Percentiles rank a stretch among this genome's conserved stretches.
These are phyloP conservation scores for Lepiota venenata DNA, from an alignment of 768 basidiomycete species.

Conservation along the genomic window DNA sequence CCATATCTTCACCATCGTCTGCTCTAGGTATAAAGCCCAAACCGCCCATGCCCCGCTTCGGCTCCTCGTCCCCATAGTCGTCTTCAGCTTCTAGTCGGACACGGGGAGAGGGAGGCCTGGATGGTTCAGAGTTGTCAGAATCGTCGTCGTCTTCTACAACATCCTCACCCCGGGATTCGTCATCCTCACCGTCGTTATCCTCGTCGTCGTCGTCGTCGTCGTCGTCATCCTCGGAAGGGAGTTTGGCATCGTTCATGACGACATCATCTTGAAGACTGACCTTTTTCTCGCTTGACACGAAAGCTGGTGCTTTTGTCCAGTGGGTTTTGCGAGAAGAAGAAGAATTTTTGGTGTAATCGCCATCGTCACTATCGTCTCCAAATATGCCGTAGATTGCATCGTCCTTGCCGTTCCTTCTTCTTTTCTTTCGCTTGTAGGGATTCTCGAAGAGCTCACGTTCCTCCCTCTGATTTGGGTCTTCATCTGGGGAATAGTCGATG, in stretches of 20 bases:
- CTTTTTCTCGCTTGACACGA: constrained; percentile 57
- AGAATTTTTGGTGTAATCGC: constrained; percentile 20
- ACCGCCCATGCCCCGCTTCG: constrained; percentile 40
- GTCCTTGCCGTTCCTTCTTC: constrained; percentile 63
- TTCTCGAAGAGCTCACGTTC: constrained; percentile 77
- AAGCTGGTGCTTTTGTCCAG: constrained; percentile 78
- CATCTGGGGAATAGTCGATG: constrained; percentile 40
- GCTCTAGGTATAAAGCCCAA: constrained; percentile 32
- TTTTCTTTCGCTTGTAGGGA: constrained; percentile 70
- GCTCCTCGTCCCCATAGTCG: constrained; percentile 37
- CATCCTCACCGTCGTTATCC: constrained; percentile 27
- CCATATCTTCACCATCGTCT: not conserved
- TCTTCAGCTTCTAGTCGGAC: constrained; percentile 49
- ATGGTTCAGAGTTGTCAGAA: constrained; percentile 47
- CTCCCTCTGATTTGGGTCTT: constrained; percentile 62
- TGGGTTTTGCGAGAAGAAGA: constrained; percentile 43
- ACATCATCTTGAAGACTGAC: constrained; percentile 42
- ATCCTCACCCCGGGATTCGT: constrained; percentile 31
- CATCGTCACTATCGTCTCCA: constrained; percentile 67
- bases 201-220: constrained; percentile 31
- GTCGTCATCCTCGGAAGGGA: constrained; percentile 17
- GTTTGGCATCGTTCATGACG: constrained; percentile 24
- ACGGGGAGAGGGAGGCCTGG: constrained; percentile 55
- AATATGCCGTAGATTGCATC: constrained; percentile 77
- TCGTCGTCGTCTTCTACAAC: constrained; percentile 34